Conservation (phyloP, 2,329 filamentous ascomycete genomes). For the Emmonsia crescens region DNA sequence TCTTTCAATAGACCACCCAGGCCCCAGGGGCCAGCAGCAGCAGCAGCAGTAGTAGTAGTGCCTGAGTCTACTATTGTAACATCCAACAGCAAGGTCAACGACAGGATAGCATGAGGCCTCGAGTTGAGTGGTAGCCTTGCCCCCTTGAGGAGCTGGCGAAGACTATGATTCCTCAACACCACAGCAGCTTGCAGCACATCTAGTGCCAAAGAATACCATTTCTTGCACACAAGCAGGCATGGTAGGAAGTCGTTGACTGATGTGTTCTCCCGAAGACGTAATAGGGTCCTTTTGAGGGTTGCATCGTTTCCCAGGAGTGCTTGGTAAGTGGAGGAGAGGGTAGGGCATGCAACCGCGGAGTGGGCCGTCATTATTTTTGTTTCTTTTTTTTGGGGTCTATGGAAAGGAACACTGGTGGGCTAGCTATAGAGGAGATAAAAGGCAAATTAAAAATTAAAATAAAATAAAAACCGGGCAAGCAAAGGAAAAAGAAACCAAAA, state of each 20-base stretch:
- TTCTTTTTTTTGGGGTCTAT: neutral
- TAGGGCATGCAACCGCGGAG: neutral
- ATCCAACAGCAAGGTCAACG: conserved; percentile 4
- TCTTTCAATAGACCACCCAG: neutral
- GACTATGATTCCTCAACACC: neutral
- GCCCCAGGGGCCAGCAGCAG: neutral
- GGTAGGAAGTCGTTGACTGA: conserved; percentile 2
- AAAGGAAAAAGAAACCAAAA: neutral
- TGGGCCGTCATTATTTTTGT: neutral
- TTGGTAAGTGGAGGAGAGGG: neutral
- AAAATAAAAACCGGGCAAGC: too few relatives aligned
- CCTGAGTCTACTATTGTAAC: neutral
- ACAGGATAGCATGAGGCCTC: neutral
- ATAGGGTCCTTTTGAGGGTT: neutral
- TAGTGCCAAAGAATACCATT: conserved; percentile 1
- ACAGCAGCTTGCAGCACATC: neutral
- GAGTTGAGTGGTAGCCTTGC: neutral
- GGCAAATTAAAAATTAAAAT: too few relatives aligned
- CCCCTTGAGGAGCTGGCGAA: neutral
- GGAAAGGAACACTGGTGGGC: too few relatives aligned
- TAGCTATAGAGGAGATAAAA: neutral
- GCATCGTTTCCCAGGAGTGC: neutral
- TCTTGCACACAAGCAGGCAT: conserved; percentile 4
- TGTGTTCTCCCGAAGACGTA: conserved; percentile 3
- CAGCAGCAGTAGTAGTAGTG: neutral